Evolutionary conservation across 1,139 yeast species (phyloP).

Genomic region (Kodamaea fungicola): DNA sequence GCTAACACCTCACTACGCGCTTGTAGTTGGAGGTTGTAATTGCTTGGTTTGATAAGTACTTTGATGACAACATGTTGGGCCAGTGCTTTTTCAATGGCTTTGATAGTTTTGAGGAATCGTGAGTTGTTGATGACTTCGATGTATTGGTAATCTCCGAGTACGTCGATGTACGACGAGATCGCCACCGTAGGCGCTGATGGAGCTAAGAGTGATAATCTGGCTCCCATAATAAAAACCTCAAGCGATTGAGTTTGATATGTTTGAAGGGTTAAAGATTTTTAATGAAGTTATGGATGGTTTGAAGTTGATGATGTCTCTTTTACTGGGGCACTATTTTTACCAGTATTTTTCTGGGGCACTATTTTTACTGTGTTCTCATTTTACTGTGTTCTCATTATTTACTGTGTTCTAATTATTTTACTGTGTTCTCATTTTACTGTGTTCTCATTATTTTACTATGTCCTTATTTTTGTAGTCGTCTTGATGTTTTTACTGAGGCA

Average conservation of each 20-base stretch:
- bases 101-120: conserved; percentile 80
- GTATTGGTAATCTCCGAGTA: conserved; percentile 70
- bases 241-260: background rate
- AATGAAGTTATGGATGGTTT: conserved; percentile 11
- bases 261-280: no score
- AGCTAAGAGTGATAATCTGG: conserved; percentile 76
- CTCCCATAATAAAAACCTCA: conserved; percentile 57
- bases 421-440: no score
- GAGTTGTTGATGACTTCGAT: conserved; percentile 69
- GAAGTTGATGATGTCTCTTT: no score
- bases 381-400: no score
- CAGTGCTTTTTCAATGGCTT: conserved; percentile 60
- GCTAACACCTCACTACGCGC: conserved; percentile 31
- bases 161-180: conserved; percentile 82
- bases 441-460: no score
- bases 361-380: no score
- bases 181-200: conserved; percentile 94
- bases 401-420: no score
- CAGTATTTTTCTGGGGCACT: no score
- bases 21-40: conserved; percentile 32
- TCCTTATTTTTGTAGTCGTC: no score
- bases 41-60: conserved; percentile 73
- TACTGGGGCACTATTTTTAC: no score
- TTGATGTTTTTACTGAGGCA: no score
- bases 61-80: conserved; percentile 72